These are phyloP conservation scores for Fusarium sp. DNA, from an alignment of 2,329 filamentous ascomycete genomes.

Conservation along the genomic window DNA sequence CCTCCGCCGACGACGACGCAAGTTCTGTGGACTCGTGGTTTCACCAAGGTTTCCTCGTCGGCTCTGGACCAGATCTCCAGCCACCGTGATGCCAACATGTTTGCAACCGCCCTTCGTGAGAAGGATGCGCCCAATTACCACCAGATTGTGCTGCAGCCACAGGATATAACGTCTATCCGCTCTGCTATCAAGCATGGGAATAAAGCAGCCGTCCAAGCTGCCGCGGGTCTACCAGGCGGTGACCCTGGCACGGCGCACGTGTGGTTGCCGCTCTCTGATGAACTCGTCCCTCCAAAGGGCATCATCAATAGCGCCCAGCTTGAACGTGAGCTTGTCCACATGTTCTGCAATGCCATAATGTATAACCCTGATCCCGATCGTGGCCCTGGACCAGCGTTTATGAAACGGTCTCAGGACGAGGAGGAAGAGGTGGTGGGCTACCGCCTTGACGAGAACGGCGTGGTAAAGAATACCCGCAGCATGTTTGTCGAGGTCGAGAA, in stretches of 20 bases:
- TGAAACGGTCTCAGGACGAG: constrained; percentile 55
- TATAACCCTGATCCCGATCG: constrained; percentile 87
- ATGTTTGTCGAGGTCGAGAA: constrained; percentile 91
- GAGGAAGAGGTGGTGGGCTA: constrained; percentile 63
- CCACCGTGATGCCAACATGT: constrained; percentile 81
- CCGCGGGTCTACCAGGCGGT: constrained; percentile 66
- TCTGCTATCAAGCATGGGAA: constrained; percentile 77
- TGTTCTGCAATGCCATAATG: constrained; percentile 99
- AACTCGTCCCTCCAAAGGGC: constrained; percentile 82
- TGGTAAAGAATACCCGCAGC: constrained; percentile 84
- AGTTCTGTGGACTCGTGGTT: constrained; percentile 77
- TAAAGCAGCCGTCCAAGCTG: constrained; percentile 67
- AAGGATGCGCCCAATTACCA: constrained; percentile 78
- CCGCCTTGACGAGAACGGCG: constrained; percentile 79
- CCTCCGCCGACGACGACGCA: constrained; percentile 66
- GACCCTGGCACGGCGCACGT: constrained; percentile 65
- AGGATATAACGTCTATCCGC: constrained; percentile 80
- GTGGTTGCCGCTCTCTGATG: constrained; percentile 73
- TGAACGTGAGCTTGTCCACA: constrained; percentile 91
- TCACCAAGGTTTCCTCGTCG: constrained; percentile 74
- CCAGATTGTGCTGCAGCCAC: constrained; percentile 74
- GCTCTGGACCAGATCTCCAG: constrained; percentile 79
- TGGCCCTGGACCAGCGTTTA: constrained; percentile 70
- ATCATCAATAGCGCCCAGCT: constrained; percentile 94
- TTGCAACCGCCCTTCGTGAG: constrained; percentile 76